Evolutionary conservation across 345 rosid species (phyloP).

Genomic region (Dipteronia dyeriana): DNA sequence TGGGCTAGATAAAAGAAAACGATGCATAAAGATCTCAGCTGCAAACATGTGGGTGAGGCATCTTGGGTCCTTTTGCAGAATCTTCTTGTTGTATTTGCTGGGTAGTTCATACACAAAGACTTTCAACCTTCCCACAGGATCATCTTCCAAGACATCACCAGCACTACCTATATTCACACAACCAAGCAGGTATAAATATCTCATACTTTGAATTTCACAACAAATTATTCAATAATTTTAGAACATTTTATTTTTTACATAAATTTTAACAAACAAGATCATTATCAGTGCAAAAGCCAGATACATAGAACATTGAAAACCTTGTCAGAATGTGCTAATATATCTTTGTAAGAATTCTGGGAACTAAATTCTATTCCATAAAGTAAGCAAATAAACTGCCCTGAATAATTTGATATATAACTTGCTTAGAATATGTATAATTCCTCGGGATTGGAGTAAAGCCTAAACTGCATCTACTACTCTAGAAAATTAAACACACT

Average conservation of each 20-base stretch:
- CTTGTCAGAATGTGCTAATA: background rate
- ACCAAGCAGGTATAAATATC: constrained; percentile 10
- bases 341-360: background rate
- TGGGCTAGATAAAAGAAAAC: constrained; percentile 89
- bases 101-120: constrained; percentile 96
- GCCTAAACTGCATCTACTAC: background rate
- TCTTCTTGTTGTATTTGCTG: constrained; percentile 92
- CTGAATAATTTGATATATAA: background rate
- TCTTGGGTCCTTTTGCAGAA: constrained; percentile 89
- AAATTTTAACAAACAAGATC: background rate
- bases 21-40: constrained; percentile 95
- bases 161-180: constrained; percentile 75
- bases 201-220: constrained; percentile 6
- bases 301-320: constrained; percentile 1
- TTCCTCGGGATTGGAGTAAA: background rate
- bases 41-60: constrained; percentile 99
- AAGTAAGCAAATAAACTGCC: background rate
- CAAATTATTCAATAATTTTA: background rate
- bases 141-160: constrained; percentile 97
- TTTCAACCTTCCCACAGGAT: constrained; percentile 93
- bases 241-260: background rate
- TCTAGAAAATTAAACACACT: background rate
- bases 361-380: background rate
- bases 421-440: background rate
- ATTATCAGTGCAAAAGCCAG: background rate